These are phyloP conservation scores for Paecilomyces formosus DNA, from an alignment of 2,329 filamentous ascomycete genomes.

Conservation along the genomic window DNA sequence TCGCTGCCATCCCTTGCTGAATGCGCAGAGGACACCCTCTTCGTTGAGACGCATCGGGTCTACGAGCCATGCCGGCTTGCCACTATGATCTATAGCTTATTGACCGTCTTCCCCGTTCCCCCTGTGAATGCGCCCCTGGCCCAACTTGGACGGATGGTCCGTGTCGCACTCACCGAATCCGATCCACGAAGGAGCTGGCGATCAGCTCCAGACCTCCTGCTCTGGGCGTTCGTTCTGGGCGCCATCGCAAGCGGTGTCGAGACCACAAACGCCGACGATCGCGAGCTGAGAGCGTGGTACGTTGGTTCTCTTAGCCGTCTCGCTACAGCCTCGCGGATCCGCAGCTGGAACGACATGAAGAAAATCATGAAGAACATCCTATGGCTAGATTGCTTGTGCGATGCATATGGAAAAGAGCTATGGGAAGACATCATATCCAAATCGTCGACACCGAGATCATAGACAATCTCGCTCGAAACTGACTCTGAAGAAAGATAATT, in stretches of 20 bases:
- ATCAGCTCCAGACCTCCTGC: slow-evolving; percentile 10
- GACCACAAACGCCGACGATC: slow-evolving; percentile 12
- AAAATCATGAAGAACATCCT: slow-evolving; percentile 11
- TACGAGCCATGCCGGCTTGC: slow-evolving; percentile 13
- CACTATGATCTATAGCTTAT: slow-evolving; percentile 13
- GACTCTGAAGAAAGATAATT: background rate
- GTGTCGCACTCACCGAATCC: slow-evolving; percentile 8
- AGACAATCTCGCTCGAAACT: background rate
- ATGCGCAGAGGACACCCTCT: slow-evolving; percentile 1
- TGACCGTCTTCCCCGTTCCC: slow-evolving; percentile 15
- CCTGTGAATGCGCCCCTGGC: slow-evolving; percentile 14
- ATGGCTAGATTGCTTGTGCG: slow-evolving; percentile 15
- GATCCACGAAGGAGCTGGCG: slow-evolving; percentile 8
- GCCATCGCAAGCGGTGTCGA: slow-evolving; percentile 7
- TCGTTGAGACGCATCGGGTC: slow-evolving; percentile 5
- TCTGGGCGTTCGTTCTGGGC: slow-evolving; percentile 10
- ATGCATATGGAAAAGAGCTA: slow-evolving; percentile 13
- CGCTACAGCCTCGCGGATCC: slow-evolving; percentile 8
- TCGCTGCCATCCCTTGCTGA: slow-evolving; percentile 6
- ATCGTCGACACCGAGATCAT: background rate
- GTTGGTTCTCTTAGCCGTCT: slow-evolving; percentile 10
- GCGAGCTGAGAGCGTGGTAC: slow-evolving; percentile 12
- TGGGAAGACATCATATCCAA: slow-evolving; percentile 3
- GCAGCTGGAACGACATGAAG: slow-evolving; percentile 11
- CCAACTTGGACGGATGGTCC: slow-evolving; percentile 10